Base-by-base conservation (phyloP, 1,139 yeast species). In the Protomyces inundatus region DNA sequence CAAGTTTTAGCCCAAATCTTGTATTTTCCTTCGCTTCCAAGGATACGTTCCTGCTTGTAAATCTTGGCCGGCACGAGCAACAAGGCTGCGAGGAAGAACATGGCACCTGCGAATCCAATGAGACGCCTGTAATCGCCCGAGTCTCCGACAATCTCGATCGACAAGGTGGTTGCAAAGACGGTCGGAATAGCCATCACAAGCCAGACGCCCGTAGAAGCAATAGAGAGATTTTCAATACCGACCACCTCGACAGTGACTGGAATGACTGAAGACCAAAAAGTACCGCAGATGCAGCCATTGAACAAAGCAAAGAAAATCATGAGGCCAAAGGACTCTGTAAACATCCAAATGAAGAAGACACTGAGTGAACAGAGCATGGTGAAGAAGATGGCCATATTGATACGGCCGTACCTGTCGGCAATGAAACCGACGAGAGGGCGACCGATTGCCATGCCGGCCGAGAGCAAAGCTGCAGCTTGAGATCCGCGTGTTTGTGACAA, bases 371-470 rank as follows among this genome's bases (percentile, higher is more conserved):
- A 70, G 23, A 74, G 69, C 16, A 77, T 66, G 51, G 77, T 76
- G 3, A 76, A 66, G 3, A 71, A 55, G 10, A 76, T 69, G 0
- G 86, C 78, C 40, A 81, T 75, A 71, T 85, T 86, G 53, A 79
- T 75, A 66, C 90, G 77, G 1, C 95, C 93, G 55, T 77, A 72
- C 39, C 68, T 74, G 71, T 87, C 93, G 35, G 86, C 85, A 4
- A 80, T 48, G 4, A 77, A 66, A 0, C 95, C 93, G 72, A 85
- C 77, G 1, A 75, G 46, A 0, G 91, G 91, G 68, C 93, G 78
- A 0, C 93, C 93, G 12, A 87, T 68, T 2, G 80, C 74, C 73
- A 86, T 90, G 1, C 85, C 85, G 3, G 82, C 84, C 71, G 84
- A 85, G 69, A 86, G 75, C 6, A 85, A 73, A 0, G 90, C 85